Conservation (phyloP, 1,139 yeast species). For the Scheffersomyces cryptocercus region DNA sequence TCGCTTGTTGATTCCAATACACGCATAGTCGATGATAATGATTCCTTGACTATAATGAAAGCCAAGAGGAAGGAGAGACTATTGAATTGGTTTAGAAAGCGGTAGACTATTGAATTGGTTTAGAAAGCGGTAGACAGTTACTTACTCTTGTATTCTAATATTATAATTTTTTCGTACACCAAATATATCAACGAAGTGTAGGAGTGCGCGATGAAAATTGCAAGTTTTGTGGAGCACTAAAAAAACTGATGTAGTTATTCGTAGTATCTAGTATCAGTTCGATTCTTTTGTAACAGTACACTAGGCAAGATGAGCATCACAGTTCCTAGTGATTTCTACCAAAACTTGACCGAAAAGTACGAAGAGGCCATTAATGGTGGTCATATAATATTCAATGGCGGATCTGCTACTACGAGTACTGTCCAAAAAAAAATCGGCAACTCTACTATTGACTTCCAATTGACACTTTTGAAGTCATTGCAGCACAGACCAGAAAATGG, state of each 20-base stretch:
- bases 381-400: slow-evolving; percentile 34
- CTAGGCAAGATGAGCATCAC: slow-evolving; percentile 18
- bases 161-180: slow-evolving; percentile 9
- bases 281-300: slow-evolving; percentile 6
- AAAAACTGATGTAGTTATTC: slow-evolving; percentile 4
- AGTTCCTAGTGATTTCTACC: slow-evolving; percentile 28
- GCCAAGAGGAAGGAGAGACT: slow-evolving; percentile 15
- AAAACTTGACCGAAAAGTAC: slow-evolving; percentile 24
- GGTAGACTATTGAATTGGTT: slow-evolving; percentile 19
- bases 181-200: slow-evolving; percentile 5
- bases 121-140: slow-evolving; percentile 9
- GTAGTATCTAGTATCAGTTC: slow-evolving; percentile 12
- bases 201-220: not conserved
- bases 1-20: slow-evolving; percentile 17
- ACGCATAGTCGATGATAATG: slow-evolving; percentile 5
- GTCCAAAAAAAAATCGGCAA: slow-evolving; percentile 19
- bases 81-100: slow-evolving; percentile 18
- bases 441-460: slow-evolving; percentile 23
- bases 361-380: slow-evolving; percentile 26
- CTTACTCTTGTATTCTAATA: slow-evolving; percentile 7
- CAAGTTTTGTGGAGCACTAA: slow-evolving; percentile 6
- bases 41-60: slow-evolving; percentile 1
- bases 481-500: slow-evolving; percentile 58
- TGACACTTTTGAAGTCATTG: slow-evolving; percentile 42
- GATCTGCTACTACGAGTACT: slow-evolving; percentile 23